Evolutionary conservation across 306 rosid genomes (phyloP).

Genomic region (Fragaria ananassa): DNA sequence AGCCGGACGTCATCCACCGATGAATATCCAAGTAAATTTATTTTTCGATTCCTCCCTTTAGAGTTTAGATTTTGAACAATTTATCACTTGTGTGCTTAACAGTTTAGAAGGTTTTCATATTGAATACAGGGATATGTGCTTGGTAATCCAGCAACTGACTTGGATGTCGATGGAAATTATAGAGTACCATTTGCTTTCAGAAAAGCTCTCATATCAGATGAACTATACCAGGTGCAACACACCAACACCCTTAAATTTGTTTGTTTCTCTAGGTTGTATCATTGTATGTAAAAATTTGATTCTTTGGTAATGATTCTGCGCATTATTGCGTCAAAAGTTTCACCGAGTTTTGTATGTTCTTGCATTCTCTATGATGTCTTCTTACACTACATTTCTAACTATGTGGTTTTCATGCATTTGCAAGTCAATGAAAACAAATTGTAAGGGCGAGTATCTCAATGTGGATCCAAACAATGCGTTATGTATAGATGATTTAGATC

Average conservation of each 20-base stretch:
- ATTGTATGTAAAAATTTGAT: background rate
- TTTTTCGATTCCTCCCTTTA: background rate
- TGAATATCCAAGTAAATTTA: conserved; percentile 1
- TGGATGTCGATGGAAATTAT: background rate
- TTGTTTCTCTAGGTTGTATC: background rate
- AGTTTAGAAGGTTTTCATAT: background rate
- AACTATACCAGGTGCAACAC: conserved; percentile 15
- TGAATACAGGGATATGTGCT: conserved; percentile 21
- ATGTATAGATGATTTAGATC: conserved; percentile 6
- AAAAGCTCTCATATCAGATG: conserved; percentile 16
- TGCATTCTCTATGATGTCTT: background rate
- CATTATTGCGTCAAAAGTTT: background rate
- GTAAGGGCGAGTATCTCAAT: background rate
- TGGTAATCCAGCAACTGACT: conserved; percentile 14
- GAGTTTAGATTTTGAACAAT: background rate
- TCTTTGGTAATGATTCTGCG: background rate
- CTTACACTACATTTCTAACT: background rate
- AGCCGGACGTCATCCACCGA: background rate
- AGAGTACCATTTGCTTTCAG: conserved; percentile 17
- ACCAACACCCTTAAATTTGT: background rate
- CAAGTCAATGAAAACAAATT: conserved; percentile 1
- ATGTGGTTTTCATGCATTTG: background rate
- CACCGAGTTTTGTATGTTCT: background rate
- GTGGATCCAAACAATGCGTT: conserved; percentile 12
- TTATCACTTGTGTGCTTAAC: background rate